These are phyloP conservation scores for Crithidia fasciculata DNA, from an alignment of 208 protist species.

Conservation along the genomic window DNA sequence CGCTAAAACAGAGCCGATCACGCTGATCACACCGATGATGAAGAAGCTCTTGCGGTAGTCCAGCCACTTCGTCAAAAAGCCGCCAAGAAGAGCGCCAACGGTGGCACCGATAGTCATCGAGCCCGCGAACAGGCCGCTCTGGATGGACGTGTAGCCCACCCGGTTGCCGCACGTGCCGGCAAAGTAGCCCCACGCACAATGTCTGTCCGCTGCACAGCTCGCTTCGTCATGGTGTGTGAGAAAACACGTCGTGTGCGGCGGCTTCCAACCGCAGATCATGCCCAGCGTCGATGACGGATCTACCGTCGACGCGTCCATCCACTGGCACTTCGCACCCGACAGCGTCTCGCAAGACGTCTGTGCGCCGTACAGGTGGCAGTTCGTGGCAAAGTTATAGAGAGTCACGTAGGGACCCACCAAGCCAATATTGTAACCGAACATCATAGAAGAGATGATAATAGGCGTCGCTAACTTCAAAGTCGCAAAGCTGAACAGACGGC, in stretches of 20 bases:
- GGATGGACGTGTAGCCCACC: slow-evolving; percentile 35
- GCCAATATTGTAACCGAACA: slow-evolving; percentile 50
- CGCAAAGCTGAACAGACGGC: not conserved
- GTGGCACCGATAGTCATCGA: slow-evolving; percentile 37
- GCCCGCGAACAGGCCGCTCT: slow-evolving; percentile 41
- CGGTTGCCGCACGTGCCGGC: slow-evolving; percentile 23
- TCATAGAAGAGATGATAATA: slow-evolving; percentile 29
- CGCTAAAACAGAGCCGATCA: slow-evolving; percentile 34
- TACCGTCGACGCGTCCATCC: slow-evolving; percentile 12
- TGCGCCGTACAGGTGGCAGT: slow-evolving; percentile 41
- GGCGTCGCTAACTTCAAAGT: slow-evolving; percentile 32
- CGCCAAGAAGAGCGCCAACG: slow-evolving; percentile 27
- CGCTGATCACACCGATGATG: slow-evolving; percentile 37
- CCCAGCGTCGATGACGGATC: slow-evolving; percentile 13
- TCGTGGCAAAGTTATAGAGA: slow-evolving; percentile 38
- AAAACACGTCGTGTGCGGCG: slow-evolving; percentile 22
- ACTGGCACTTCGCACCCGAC: slow-evolving; percentile 23
- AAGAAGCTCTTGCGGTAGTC: slow-evolving; percentile 53
- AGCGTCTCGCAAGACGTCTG: slow-evolving; percentile 20
- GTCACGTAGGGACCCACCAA: slow-evolving; percentile 39
- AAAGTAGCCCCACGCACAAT: slow-evolving; percentile 30
- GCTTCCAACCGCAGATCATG: slow-evolving; percentile 30
- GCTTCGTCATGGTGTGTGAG: slow-evolving; percentile 8
- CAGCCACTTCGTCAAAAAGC: slow-evolving; percentile 22
- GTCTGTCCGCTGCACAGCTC: slow-evolving; percentile 17